Conservation (phyloP, 129 eudicot species). For the Tagetes erecta region DNA sequence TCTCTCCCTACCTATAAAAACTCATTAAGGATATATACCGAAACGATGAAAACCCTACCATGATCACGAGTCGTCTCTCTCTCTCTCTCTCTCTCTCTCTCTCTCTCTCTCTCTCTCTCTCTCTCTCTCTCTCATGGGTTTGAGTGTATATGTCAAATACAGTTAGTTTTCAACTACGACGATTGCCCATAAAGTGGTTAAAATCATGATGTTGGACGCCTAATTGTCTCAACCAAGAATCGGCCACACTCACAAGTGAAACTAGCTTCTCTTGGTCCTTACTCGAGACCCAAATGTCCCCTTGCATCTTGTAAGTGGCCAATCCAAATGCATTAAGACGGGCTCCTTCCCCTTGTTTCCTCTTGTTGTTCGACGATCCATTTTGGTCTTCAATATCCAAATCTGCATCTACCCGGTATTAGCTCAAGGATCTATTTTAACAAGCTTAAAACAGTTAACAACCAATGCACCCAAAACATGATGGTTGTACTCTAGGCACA, state of each 20-base stretch:
- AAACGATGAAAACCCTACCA: slow-evolving; percentile 9
- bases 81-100: too few species aligned
- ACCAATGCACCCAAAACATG: neutral
- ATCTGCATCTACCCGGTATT: slow-evolving; percentile 28
- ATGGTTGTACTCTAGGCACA: neutral
- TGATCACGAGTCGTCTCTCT: neutral
- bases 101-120: too few species aligned
- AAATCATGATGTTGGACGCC: slow-evolving; percentile 87
- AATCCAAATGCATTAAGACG: slow-evolving; percentile 73
- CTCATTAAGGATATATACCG: neutral
- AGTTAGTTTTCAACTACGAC: slow-evolving; percentile 47
- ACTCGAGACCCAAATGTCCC: slow-evolving; percentile 61
- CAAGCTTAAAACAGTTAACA: neutral
- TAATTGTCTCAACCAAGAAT: slow-evolving; percentile 88
- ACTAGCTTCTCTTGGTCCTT: slow-evolving; percentile 60
- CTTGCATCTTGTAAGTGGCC: slow-evolving; percentile 90
- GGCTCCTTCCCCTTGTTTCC: slow-evolving; percentile 59
- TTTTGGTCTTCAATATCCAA: slow-evolving; percentile 58
- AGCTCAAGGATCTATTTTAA: too few species aligned
- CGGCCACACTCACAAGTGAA: slow-evolving; percentile 77
- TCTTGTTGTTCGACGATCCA: slow-evolving; percentile 34
- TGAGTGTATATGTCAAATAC: slow-evolving; percentile 16
- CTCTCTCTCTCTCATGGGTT: slow-evolving; percentile 2
- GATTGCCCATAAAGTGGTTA: slow-evolving; percentile 65
- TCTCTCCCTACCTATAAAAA: neutral